A percentile compares a stretch with the other conserved stretches of the same genome.
Conservation (phyloP, 1,139 yeast genomes). For the Geotrichum candidum region DNA sequence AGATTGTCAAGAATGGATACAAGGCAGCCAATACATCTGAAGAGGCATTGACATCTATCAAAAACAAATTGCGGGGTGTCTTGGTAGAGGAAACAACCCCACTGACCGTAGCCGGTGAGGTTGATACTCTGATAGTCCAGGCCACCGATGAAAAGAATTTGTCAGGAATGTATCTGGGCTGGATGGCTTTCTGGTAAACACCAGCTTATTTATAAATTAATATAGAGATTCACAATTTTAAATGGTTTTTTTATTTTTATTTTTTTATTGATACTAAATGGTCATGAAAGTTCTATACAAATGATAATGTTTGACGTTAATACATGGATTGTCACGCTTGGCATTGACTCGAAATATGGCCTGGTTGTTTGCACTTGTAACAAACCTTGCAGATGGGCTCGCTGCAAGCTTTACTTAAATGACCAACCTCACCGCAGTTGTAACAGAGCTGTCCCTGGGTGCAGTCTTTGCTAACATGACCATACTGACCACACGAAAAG, state of each 20-base stretch:
- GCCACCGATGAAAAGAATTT: constrained; percentile 70
- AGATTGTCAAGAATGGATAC: constrained; percentile 25
- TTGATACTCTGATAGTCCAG: constrained; percentile 78
- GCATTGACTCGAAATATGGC: constrained; percentile 84
- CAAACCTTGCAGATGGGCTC: constrained; percentile 62
- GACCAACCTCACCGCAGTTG: constrained; percentile 89
- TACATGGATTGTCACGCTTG: not conserved
- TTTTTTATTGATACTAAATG: not conserved
- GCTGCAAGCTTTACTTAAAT: constrained; percentile 78
- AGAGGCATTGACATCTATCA: constrained; percentile 65
- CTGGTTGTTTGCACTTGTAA: constrained; percentile 87
- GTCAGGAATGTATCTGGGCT: constrained; percentile 87
- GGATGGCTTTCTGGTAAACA: constrained; percentile 72
- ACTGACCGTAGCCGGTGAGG: constrained; percentile 88
- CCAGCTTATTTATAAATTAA: not conserved
- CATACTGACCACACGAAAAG: constrained; percentile 86
- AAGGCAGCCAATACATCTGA: constrained; percentile 43
- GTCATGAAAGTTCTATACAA: not conserved
- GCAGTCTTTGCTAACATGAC: constrained; percentile 49
- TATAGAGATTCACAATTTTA: not conserved
- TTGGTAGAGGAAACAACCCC: constrained; percentile 79
- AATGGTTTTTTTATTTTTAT: not conserved
- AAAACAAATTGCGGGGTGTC: constrained; percentile 80
- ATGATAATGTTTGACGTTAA: not conserved
- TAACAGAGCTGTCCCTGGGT: constrained; percentile 58